Percentiles rank a stretch among this genome's conserved stretches.
These are phyloP conservation scores for Exophiala xenobiotica DNA, from an alignment of 2,329 filamentous ascomycete species.

Conservation along the genomic window DNA sequence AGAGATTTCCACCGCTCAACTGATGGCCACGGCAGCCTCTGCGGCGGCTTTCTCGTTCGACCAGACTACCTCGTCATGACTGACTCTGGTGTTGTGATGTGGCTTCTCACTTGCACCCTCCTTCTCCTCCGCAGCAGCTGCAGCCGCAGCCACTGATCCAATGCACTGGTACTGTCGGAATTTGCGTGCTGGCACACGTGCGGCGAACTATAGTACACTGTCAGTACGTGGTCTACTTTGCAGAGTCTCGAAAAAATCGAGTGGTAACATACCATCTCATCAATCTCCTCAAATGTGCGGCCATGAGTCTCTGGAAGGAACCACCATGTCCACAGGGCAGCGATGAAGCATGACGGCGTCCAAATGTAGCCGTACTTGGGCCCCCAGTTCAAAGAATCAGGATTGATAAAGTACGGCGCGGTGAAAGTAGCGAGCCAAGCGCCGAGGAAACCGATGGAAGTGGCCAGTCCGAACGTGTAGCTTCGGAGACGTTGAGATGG, in stretches of 20 bases:
- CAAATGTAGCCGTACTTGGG: constrained; percentile 60
- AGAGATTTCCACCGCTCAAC: not conserved
- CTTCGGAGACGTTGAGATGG: constrained; percentile 57
- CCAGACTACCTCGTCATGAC: constrained; percentile 17
- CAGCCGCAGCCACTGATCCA: constrained; percentile 29
- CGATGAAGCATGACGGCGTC: constrained; percentile 33
- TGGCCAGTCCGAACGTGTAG: constrained; percentile 58
- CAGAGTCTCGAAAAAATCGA: not conserved
- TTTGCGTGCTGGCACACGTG: constrained; percentile 38
- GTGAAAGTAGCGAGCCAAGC: constrained; percentile 61
- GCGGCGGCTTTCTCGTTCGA: constrained; percentile 46
- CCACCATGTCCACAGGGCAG: constrained; percentile 20
- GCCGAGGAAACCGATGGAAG: constrained; percentile 55
- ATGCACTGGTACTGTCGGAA: constrained; percentile 40
- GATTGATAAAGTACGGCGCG: constrained; percentile 61
- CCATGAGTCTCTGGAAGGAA: constrained; percentile 57
- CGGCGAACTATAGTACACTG: constrained; percentile 36
- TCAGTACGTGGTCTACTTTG: constrained; percentile 2
- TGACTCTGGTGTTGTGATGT: constrained; percentile 11
- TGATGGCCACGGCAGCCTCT: constrained; percentile 21
- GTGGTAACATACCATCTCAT: constrained; percentile 29
- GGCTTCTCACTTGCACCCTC: no score
- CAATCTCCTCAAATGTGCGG: constrained; percentile 33
- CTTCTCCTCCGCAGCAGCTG: constrained; percentile 23
- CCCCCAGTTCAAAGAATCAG: constrained; percentile 54